Percentiles rank a stretch among this genome's conserved stretches.
Evolutionary conservation across 495 filamentous ascomycete species (phyloP).

Genomic region (Lasiosphaeria ovina): DNA sequence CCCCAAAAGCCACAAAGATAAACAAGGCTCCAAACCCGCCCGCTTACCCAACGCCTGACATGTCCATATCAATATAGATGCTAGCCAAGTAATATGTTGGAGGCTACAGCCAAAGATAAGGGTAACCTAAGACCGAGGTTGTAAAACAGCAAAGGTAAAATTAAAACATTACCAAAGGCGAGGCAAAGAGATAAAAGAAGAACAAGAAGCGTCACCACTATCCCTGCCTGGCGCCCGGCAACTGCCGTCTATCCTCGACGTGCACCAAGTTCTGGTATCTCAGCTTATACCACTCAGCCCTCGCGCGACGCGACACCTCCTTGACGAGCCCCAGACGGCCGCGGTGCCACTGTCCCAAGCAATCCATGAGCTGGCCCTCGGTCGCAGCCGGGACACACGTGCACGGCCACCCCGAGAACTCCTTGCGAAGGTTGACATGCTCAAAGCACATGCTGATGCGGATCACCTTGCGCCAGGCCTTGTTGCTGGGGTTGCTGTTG

Average conservation of each 20-base stretch:
- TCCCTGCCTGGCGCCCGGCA: not conserved
- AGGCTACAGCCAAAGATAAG: too few species aligned
- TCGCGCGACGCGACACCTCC: not conserved
- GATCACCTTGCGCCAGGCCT: slow-evolving; percentile 5
- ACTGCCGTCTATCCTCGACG: not conserved
- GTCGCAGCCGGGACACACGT: not conserved
- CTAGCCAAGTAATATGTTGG: too few species aligned
- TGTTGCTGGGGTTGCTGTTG: not conserved
- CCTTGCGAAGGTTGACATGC: not conserved
- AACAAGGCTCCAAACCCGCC: too few species aligned
- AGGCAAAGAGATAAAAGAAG: too few species aligned
- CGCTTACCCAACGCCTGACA: too few species aligned
- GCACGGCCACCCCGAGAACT: slow-evolving; percentile 5
- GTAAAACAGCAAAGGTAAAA: too few species aligned
- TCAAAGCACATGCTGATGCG: slow-evolving; percentile 8
- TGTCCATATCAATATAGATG: too few species aligned
- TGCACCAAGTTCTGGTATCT: not conserved
- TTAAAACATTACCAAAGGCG: too few species aligned
- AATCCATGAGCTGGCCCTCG: slow-evolving; percentile 2
- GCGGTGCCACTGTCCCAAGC: not conserved
- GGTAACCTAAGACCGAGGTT: too few species aligned
- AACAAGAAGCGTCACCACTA: too few species aligned
- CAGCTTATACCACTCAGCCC: not conserved
- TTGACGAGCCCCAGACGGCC: not conserved
- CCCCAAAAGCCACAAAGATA: too few species aligned